Evolutionary conservation across 257 asterid genomes (phyloP).

Genomic region (Petunia secreta): DNA sequence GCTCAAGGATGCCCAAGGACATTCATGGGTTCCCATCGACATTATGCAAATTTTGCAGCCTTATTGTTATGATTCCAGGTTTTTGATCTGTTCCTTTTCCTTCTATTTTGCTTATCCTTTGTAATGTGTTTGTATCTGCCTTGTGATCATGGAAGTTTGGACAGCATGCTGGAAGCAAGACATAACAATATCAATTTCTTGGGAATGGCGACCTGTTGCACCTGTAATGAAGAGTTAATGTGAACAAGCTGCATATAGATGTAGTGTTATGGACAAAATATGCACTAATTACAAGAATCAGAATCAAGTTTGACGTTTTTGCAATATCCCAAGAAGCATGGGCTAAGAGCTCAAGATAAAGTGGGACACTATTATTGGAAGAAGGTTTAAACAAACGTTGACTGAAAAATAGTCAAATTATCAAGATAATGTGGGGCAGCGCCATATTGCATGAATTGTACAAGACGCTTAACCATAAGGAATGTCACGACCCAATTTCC

Average conservation of each 20-base stretch:
- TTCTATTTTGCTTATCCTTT: slow-evolving; percentile 18
- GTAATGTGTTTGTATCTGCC: not conserved
- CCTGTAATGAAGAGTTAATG: slow-evolving; percentile 10
- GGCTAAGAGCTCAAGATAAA: not conserved
- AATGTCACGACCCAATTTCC: no score
- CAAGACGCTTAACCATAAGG: no score
- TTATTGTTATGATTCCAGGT: slow-evolving; percentile 83
- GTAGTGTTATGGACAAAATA: not conserved
- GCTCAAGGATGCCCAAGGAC: slow-evolving; percentile 47
- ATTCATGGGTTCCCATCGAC: slow-evolving; percentile 48
- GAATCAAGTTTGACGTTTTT: not conserved
- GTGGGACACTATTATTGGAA: not conserved
- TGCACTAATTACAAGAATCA: not conserved
- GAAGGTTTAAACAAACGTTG: not conserved
- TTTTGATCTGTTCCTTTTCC: slow-evolving; percentile 22
- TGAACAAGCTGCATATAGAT: slow-evolving; percentile 16
- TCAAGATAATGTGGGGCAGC: no score
- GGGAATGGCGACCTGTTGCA: slow-evolving; percentile 20
- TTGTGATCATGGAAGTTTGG: slow-evolving; percentile 8
- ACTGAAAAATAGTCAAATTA: no score
- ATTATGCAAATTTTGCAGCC: slow-evolving; percentile 75
- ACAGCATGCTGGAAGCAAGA: slow-evolving; percentile 15
- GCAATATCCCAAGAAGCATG: not conserved
- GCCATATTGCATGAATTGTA: no score
- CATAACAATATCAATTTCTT: slow-evolving; percentile 7